Percentiles rank a stretch among this genome's conserved stretches.
Conservation (phyloP, 2,329 filamentous ascomycete genomes). For the Escovopsis sp. region DNA sequence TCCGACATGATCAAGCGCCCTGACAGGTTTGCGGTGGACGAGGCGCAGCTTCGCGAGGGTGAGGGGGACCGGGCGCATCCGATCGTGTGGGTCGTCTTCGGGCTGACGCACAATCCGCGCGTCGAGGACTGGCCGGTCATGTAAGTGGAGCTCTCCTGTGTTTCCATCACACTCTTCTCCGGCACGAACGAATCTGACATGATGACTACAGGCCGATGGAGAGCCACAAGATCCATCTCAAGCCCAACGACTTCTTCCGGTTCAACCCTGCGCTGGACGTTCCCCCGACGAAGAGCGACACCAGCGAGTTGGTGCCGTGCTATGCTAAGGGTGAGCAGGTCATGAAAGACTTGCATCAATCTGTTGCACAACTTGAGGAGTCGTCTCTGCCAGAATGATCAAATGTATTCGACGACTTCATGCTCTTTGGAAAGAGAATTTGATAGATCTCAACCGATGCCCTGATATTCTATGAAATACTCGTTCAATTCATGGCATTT, state of each 20-base stretch:
- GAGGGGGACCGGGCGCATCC: constrained; percentile 15
- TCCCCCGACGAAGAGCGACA: constrained; percentile 21
- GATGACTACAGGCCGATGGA: constrained; percentile 29
- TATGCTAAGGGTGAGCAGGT: constrained; percentile 6
- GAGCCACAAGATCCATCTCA: constrained; percentile 28
- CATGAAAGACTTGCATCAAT: too few relatives aligned
- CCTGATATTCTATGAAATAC: too few relatives aligned
- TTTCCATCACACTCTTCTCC: background rate
- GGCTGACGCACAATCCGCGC: constrained; percentile 32
- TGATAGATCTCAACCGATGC: too few relatives aligned
- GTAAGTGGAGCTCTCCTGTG: constrained; percentile 18
- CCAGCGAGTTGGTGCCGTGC: constrained; percentile 27
- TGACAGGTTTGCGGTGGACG: constrained; percentile 28
- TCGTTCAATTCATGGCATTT: too few relatives aligned
- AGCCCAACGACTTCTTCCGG: constrained; percentile 31
- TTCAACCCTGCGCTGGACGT: constrained; percentile 32
- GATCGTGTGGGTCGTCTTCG: constrained; percentile 34
- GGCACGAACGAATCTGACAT: background rate
- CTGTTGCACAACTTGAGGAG: too few relatives aligned
- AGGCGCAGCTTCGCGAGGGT: constrained; percentile 6
- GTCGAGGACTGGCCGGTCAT: constrained; percentile 38
- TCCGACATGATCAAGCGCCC: constrained; percentile 30
- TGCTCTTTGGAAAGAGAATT: too few relatives aligned
- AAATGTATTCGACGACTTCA: too few relatives aligned
- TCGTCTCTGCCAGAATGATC: too few relatives aligned